Conservation (phyloP, 257 asterid genomes). For the Solanum acaule region DNA sequence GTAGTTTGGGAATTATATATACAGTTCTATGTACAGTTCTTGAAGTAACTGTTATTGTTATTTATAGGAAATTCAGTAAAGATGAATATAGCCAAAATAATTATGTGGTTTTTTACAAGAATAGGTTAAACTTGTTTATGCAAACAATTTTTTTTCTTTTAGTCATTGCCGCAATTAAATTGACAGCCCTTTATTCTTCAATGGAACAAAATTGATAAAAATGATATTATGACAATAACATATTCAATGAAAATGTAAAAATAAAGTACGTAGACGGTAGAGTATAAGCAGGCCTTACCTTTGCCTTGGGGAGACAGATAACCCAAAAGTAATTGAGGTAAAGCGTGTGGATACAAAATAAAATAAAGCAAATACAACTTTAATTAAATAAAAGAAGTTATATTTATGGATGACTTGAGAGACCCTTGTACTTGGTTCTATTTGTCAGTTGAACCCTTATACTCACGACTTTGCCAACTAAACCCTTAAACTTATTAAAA, state of each 20-base stretch:
- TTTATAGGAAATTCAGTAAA: not conserved
- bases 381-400: too few species aligned
- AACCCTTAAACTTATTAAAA: too few species aligned
- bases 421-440: too few species aligned
- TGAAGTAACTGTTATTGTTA: not conserved
- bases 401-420: too few species aligned
- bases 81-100: not conserved
- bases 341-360: too few species aligned
- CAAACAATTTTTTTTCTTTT: not conserved
- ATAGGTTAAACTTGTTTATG: not conserved
- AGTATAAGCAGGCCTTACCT: rapidly evolving
- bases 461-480: too few species aligned
- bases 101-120: not conserved
- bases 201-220: not conserved
- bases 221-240: not conserved
- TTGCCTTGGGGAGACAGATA: not conserved
- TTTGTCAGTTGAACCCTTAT: too few species aligned
- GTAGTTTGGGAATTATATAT: not conserved
- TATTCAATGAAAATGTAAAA: not conserved
- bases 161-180: not conserved
- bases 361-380: too few species aligned
- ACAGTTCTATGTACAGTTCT: not conserved
- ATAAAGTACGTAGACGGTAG: not conserved
- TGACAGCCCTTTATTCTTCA: not conserved
- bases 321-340: too few species aligned